Percentiles rank a stretch among this genome's conserved stretches.
phyloP scores from a whole-genome alignment of 306 rosid species.

The Trichosanthes truncata region DNA sequence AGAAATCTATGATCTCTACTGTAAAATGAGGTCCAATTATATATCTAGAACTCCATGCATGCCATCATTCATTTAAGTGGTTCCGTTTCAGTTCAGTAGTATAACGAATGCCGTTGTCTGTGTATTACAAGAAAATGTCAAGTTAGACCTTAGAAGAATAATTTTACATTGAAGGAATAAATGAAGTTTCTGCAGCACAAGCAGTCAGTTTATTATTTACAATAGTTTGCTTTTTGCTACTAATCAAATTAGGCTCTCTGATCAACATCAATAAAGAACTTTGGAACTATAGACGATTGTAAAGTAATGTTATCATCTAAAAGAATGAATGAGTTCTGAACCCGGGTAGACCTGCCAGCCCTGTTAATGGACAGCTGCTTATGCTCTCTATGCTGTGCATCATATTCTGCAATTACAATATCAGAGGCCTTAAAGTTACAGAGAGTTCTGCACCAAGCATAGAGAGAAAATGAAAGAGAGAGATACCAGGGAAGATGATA shows the following conservation, averaged over 20 bases:
- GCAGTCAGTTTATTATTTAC: background rate
- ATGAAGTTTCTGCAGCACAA: background rate
- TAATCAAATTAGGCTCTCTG: background rate
- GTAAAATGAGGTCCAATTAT: background rate
- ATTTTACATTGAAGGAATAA: background rate
- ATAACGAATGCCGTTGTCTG: background rate
- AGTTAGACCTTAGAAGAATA: background rate
- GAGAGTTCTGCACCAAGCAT: background rate
- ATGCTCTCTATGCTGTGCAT: background rate
- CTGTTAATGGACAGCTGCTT: background rate
- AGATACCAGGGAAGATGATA: background rate
- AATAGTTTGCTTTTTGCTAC: background rate
- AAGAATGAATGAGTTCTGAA: background rate
- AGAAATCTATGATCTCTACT: background rate
- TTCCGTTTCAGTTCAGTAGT: background rate
- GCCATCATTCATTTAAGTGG: background rate
- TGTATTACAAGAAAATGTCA: background rate
- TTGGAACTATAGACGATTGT: background rate
- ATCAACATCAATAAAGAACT: background rate
- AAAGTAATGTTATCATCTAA: background rate
- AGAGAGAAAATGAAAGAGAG: background rate
- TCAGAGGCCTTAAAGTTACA: background rate
- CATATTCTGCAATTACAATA: background rate
- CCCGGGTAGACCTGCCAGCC: background rate
- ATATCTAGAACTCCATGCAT: background rate